Evolutionary conservation across 1,139 yeast species (phyloP), one percentile per base, ranked within the genome.

Genomic region (Meyerozyma guilliermondii): DNA sequence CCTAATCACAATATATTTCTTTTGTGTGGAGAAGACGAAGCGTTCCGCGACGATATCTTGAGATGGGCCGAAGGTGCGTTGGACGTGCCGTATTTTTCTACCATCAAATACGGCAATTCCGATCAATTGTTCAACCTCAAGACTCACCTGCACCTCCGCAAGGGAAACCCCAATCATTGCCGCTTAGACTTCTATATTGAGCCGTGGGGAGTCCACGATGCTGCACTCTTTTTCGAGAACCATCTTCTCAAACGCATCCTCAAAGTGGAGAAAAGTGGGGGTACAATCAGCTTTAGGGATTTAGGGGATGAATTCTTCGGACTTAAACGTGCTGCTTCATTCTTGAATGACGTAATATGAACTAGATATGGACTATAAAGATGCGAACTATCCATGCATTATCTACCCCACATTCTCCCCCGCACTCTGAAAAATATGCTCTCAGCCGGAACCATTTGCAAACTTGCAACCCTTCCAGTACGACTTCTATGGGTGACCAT

Each of bases 131-230:
- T 47, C 34, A 45, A 56, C 39, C 52, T 54, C 7, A 50, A 54
- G 22, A 47, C 50, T 27, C 62, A 58, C 39, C 51, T 41, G 33
- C 53, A 54, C 45, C 45, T 43, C 41, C 41, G 53, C 39, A 46
- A 51, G 40, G 38, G 49, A 22, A 43, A 44, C 35, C 46, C 43
- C 38, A 39, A 54, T 37, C 26, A 45, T 45, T 38, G 52, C 39
- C 46, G 49, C 41, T 52, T 62, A 40, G 42, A 56, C 28, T 49
- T 63, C 3, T 62, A 53, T 44, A 58, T 71, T 28, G 76, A 71
- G 48, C 78, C 76, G 0, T 63, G 66, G 66, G 78, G 78, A 3
- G 56, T 70, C 18, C 78, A 72, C 50, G 78, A 70, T 50, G 47
- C 68, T 0, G 41, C 52, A 24, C 60, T 71, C 35, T 62, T 65